Evolutionary conservation across 441 rosid species (phyloP).

Genomic region (Populus hybrid): DNA sequence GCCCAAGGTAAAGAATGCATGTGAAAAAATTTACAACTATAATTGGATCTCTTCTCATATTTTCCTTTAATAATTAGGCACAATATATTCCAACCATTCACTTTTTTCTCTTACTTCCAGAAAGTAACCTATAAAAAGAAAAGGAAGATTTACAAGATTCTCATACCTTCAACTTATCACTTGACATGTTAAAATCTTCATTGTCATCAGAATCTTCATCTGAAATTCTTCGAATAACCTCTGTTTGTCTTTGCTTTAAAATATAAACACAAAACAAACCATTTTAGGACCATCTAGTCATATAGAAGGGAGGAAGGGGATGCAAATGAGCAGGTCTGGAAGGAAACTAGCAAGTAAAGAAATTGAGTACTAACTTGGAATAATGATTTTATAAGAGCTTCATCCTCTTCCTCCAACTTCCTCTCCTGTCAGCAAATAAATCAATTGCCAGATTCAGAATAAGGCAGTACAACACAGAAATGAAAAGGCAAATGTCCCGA

Average conservation of each 20-base stretch:
- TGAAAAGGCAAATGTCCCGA: neutral
- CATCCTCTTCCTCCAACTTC: slow-evolving; percentile 89
- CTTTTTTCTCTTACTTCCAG: neutral
- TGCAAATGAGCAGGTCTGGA: neutral
- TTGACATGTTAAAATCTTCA: neutral
- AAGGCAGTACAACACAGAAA: neutral
- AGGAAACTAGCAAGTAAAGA: neutral
- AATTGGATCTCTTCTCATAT: neutral
- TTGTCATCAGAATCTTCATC: slow-evolving; percentile 62
- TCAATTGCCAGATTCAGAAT: neutral
- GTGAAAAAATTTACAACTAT: neutral
- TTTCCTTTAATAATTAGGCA: neutral
- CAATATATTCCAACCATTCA: neutral
- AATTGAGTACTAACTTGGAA: slow-evolving; percentile 54
- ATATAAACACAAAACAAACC: slow-evolving; percentile 1
- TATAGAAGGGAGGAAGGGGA: slow-evolving; percentile 4
- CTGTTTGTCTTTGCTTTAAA: slow-evolving; percentile 47
- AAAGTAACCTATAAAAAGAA: neutral
- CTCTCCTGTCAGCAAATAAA: slow-evolving; percentile 46
- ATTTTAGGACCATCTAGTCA: slow-evolving; percentile 2
- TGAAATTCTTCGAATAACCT: slow-evolving; percentile 60
- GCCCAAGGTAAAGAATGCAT: neutral
- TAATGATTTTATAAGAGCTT: slow-evolving; percentile 72
- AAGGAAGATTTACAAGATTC: neutral
- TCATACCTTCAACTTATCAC: slow-evolving; percentile 31